Conservation (phyloP, 1,284 basidiomycete genomes). For the Ganoderma resinaceum region DNA sequence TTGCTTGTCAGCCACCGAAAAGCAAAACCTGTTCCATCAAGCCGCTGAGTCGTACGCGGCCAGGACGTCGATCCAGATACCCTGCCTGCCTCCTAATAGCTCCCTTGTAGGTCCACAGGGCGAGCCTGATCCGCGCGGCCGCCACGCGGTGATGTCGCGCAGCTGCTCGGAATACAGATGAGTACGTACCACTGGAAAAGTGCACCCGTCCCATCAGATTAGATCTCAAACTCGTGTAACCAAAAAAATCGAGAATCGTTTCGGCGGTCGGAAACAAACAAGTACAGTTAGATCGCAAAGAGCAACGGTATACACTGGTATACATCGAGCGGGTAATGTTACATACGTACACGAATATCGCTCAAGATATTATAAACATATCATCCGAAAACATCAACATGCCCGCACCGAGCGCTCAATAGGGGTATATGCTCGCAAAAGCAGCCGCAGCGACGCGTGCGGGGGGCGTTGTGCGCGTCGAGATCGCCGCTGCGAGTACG, state of each 20-base stretch:
- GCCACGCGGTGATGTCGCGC: slow-evolving; percentile 26
- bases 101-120: slow-evolving; percentile 31
- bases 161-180: slow-evolving; percentile 8
- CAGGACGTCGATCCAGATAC: slow-evolving; percentile 10
- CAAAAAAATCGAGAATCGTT: slow-evolving; percentile 6
- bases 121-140: slow-evolving; percentile 26
- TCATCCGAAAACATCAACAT: slow-evolving; percentile 3
- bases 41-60: slow-evolving; percentile 5
- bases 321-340: slow-evolving; percentile 12
- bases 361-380: slow-evolving; percentile 21
- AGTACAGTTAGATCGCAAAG: slow-evolving; percentile 25
- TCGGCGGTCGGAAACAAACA: slow-evolving; percentile 18
- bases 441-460: slow-evolving; percentile 29
- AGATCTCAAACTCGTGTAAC: slow-evolving; percentile 23
- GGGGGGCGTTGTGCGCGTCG: slow-evolving; percentile 22
- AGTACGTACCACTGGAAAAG: slow-evolving; percentile 3
- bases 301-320: slow-evolving; percentile 11
- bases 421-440: slow-evolving; percentile 27
- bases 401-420: slow-evolving; percentile 12
- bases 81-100: slow-evolving; percentile 16
- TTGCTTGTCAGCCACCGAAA: slow-evolving; percentile 1
- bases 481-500: neutral
- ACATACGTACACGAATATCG: slow-evolving; percentile 18
- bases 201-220: slow-evolving; percentile 16
- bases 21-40: neutral